Evolutionary conservation across 106 monocot species (phyloP).

Genomic region (Agapanthus africanus): DNA sequence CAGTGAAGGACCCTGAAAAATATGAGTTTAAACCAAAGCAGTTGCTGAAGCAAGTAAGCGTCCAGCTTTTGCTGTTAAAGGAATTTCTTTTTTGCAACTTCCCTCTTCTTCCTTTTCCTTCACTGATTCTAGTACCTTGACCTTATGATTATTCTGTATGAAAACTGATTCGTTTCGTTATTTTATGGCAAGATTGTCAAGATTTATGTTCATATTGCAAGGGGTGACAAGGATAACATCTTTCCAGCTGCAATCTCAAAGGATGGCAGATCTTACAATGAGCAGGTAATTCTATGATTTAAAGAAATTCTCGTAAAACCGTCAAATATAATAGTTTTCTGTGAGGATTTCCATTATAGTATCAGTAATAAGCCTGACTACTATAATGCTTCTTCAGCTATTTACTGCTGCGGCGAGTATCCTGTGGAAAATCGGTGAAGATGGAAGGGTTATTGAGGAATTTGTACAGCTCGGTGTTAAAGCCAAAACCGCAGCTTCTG

Average conservation of each 20-base stretch:
- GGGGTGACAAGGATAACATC: constrained; percentile 69
- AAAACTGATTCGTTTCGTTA: constrained; percentile 1
- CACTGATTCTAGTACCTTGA: neutral
- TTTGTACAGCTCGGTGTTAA: constrained; percentile 76
- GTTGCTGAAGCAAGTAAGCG: constrained; percentile 78
- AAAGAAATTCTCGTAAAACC: no score
- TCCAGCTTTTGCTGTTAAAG: neutral
- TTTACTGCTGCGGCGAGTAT: no score
- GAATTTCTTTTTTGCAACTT: neutral
- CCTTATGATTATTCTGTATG: constrained; percentile 12
- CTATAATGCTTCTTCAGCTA: no score
- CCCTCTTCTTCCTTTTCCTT: neutral
- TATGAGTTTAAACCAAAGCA: constrained; percentile 97
- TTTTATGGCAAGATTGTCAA: constrained; percentile 68
- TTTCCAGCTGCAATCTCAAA: constrained; percentile 82
- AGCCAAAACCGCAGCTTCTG: constrained; percentile 80
- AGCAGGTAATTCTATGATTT: constrained; percentile 52
- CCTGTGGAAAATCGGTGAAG: no score
- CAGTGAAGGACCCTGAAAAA: constrained; percentile 93
- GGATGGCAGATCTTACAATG: constrained; percentile 94
- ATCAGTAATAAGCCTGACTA: no score
- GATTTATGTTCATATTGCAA: constrained; percentile 94
- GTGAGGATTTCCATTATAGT: no score
- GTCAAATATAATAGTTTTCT: no score
- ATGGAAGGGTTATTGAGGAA: constrained; percentile 59